Conservation (phyloP, 1,284 basidiomycete species). For the Ustilago hordei region DNA sequence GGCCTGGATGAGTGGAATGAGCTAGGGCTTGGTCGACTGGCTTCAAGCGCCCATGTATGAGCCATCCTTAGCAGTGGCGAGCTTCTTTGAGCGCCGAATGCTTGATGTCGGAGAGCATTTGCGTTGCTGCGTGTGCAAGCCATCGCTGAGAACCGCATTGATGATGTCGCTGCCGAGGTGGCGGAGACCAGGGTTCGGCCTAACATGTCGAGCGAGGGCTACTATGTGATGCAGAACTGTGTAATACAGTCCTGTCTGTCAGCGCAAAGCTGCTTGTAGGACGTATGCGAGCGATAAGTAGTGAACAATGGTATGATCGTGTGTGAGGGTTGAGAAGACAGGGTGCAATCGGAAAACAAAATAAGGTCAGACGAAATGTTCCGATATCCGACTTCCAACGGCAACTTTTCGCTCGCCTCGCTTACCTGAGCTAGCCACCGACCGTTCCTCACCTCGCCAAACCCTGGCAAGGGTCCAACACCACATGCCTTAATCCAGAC, state of each 20-base stretch:
- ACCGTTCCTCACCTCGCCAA: background rate
- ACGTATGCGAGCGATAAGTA: too few relatives aligned
- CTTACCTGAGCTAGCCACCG: conserved; percentile 8
- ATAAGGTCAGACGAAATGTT: conserved; percentile 1
- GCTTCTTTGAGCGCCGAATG: conserved; percentile 3
- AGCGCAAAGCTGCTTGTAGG: too few relatives aligned
- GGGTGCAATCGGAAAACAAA: conserved; percentile 20
- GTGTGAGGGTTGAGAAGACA: background rate
- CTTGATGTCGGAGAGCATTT: background rate
- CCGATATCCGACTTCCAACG: conserved; percentile 20
- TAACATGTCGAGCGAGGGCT: conserved; percentile 11
- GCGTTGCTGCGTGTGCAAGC: conserved; percentile 6
- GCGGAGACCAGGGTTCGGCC: background rate
- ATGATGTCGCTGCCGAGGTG: conserved; percentile 13
- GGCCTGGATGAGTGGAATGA: background rate
- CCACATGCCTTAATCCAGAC: background rate
- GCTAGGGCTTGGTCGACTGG: background rate
- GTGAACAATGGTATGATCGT: too few relatives aligned
- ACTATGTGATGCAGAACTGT: too few relatives aligned
- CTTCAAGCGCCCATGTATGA: conserved; percentile 45
- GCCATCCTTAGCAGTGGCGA: conserved; percentile 42
- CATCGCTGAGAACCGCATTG: conserved; percentile 21
- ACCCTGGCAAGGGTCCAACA: background rate
- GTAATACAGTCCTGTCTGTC: too few relatives aligned
- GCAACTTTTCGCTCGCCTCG: background rate